phyloP scores from a whole-genome alignment of 192 early-diverging fungal species.

The Lunasporangiospora selenospora region DNA sequence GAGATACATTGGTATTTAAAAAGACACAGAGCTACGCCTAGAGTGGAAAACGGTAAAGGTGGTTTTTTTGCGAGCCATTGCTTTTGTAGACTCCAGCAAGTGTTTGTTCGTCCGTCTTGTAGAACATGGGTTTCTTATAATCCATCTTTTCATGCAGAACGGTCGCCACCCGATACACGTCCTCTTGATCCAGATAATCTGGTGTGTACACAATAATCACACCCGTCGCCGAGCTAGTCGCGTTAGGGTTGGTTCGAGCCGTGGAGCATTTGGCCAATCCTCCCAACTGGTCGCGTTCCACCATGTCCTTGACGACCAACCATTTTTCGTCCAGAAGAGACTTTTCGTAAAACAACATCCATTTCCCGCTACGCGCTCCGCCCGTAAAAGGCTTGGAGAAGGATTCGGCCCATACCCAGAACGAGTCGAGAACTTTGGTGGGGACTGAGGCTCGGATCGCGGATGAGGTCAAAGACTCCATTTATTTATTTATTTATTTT shows the following conservation, averaged over 20 bases:
- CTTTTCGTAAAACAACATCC: slow-evolving; percentile 35
- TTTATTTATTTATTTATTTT: no score
- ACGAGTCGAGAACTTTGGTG: slow-evolving; percentile 5
- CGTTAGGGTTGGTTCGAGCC: slow-evolving; percentile 21
- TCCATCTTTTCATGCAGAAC: slow-evolving; percentile 14
- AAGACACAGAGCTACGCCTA: no score
- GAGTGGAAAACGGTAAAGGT: slow-evolving; percentile 26
- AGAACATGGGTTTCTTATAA: slow-evolving; percentile 21
- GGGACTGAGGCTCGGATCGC: slow-evolving; percentile 3
- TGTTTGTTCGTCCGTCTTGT: slow-evolving; percentile 35
- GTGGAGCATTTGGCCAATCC: slow-evolving; percentile 31
- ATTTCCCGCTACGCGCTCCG: slow-evolving; percentile 21
- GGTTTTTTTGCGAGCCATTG: slow-evolving; percentile 12
- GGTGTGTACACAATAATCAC: slow-evolving; percentile 33
- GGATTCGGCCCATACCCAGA: slow-evolving; percentile 15
- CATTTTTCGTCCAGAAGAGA: slow-evolving; percentile 31
- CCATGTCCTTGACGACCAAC: slow-evolving; percentile 8
- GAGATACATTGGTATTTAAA: no score
- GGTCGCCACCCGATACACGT: slow-evolving; percentile 12
- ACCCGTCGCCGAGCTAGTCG: slow-evolving; percentile 26
- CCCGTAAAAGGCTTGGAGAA: background rate
- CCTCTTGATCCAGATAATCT: slow-evolving; percentile 24
- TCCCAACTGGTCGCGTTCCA: slow-evolving; percentile 15
- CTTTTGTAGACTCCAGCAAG: slow-evolving; percentile 18
- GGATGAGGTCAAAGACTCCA: no score